Conservation (phyloP, 2,329 filamentous ascomycete species). For the Graphium sp. region DNA sequence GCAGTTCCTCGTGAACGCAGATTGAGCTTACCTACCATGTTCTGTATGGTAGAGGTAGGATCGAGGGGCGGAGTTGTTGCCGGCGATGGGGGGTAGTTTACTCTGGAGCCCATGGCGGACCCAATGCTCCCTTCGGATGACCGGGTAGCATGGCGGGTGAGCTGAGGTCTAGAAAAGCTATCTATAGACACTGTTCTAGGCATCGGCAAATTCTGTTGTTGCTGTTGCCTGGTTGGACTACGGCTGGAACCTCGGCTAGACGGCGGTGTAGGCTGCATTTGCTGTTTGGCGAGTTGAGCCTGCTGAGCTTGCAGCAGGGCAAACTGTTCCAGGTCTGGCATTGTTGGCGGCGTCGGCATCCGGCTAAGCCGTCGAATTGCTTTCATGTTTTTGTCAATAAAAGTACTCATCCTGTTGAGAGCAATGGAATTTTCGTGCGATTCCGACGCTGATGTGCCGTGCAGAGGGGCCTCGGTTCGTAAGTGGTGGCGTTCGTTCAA, state of each 20-base stretch:
- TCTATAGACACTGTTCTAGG: constrained; percentile 4
- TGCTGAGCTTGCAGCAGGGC: constrained; percentile 10
- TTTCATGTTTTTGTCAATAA: constrained; percentile 23
- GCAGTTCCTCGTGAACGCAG: constrained; percentile 11
- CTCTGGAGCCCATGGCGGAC: constrained; percentile 6
- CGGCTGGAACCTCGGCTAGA: constrained; percentile 15
- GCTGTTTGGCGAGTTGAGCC: constrained; percentile 1
- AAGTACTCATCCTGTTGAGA: constrained; percentile 24
- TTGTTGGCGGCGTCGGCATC: constrained; percentile 14
- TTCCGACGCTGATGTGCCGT: constrained; percentile 20
- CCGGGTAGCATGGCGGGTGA: too few relatives aligned
- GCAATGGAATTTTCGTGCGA: constrained; percentile 22
- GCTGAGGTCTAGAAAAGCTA: too few relatives aligned
- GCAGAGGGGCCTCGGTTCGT: constrained; percentile 13
- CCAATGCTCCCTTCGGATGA: constrained; percentile 4
- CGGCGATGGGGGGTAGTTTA: constrained; percentile 8
- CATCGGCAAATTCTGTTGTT: constrained; percentile 8
- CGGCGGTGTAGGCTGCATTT: constrained; percentile 12
- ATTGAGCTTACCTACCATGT: constrained; percentile 16
- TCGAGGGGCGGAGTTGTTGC: constrained; percentile 12
- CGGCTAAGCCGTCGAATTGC: constrained; percentile 23
- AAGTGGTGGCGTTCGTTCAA: constrained; percentile 24
- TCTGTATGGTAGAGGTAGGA: constrained; percentile 11
- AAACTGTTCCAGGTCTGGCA: constrained; percentile 15
- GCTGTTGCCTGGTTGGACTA: constrained; percentile 8